Conservation (phyloP, 805 yeast species). For the Cyberlindnera xylosilytica region DNA sequence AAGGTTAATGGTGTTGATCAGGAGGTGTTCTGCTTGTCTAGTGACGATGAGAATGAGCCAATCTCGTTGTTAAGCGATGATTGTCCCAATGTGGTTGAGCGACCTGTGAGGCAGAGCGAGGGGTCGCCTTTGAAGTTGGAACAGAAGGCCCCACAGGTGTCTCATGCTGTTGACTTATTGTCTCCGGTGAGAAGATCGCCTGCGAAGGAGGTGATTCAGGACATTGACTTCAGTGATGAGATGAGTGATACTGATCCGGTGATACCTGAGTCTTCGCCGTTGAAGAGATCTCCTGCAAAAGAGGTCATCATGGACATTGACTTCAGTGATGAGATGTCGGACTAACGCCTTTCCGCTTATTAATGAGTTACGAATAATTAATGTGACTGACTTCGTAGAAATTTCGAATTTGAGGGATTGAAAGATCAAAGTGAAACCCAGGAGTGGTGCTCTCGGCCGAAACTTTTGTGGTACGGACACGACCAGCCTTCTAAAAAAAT, state of each 20-base stretch:
- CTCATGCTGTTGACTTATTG: not conserved
- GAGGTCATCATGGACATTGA: not conserved
- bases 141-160: too few species aligned
- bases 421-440: too few species aligned
- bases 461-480: too few species aligned
- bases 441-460: too few species aligned
- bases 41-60: not conserved
- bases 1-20: not conserved
- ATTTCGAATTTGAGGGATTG: too few species aligned
- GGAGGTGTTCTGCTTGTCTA: not conserved
- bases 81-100: too few species aligned
- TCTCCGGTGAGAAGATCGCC: not conserved
- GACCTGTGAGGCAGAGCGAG: not conserved
- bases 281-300: not conserved
- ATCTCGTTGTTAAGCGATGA: not conserved
- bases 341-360: not conserved
- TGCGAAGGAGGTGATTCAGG: not conserved
- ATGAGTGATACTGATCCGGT: not conserved
- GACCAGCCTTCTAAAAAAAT: too few species aligned
- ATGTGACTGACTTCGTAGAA: too few species aligned
- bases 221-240: conserved; percentile 1
- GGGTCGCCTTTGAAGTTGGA: not conserved
- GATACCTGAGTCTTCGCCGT: not conserved
- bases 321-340: not conserved
- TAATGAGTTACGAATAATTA: too few species aligned